Percentiles rank a stretch among this genome's conserved stretches.
Conservation (phyloP, 2,329 filamentous ascomycete genomes). For the Geosmithia putterillii region DNA sequence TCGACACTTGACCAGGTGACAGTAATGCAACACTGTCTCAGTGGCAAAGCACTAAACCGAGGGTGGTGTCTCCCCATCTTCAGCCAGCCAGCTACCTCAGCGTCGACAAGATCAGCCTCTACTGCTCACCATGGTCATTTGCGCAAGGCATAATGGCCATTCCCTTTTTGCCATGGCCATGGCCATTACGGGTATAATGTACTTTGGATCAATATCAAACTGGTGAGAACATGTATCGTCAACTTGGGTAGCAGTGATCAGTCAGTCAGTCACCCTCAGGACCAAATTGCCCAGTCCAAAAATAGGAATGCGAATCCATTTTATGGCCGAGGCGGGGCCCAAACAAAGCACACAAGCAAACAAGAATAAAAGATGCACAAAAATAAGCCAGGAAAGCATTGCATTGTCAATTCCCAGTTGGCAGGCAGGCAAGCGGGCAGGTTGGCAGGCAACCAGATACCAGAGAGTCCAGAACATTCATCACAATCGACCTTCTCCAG, state of each 20-base stretch:
- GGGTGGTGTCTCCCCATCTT: too few species aligned
- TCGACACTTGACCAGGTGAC: not conserved
- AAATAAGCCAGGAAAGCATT: not conserved
- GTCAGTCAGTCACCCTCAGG: not conserved
- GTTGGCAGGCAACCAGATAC: too few species aligned
- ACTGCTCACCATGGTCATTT: too few species aligned
- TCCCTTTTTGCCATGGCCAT: too few species aligned
- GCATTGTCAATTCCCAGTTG: too few species aligned
- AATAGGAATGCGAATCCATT: not conserved
- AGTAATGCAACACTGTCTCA: not conserved
- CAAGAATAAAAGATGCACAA: not conserved
- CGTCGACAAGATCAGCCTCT: too few species aligned
- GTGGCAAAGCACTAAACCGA: not conserved
- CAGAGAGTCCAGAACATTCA: not conserved
- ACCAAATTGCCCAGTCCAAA: not conserved
- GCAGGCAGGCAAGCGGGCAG: too few species aligned
- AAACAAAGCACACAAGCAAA: not conserved
- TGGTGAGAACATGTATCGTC: not conserved
- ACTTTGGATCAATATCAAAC: too few species aligned
- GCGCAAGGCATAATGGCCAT: too few species aligned
- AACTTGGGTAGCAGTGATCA: not conserved
- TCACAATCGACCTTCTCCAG: not conserved
- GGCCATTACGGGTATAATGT: too few species aligned
- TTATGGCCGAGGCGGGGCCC: not conserved
- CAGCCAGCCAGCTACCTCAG: too few species aligned